Conservation (phyloP, 2,329 filamentous ascomycete species). For the Ophiobolus disseminans region DNA sequence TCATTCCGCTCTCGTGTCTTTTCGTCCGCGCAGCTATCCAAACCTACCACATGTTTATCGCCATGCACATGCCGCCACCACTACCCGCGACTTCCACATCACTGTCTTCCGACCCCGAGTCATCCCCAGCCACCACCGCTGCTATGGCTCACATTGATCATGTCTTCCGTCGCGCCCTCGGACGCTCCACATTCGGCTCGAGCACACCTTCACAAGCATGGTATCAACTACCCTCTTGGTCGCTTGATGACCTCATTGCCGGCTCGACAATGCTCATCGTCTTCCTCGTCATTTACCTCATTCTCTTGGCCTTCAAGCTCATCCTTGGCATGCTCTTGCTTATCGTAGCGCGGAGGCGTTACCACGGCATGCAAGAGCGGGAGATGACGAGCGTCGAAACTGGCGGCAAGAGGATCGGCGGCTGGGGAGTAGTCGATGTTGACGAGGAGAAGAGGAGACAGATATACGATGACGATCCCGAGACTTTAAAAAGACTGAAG, state of each 20-base stretch:
- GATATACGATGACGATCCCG: conserved; percentile 86
- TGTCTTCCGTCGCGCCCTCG: conserved; percentile 77
- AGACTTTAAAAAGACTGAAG: conserved; percentile 67
- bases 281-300: conserved; percentile 82
- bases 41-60: conserved; percentile 97
- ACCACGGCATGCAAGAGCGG: conserved; percentile 77
- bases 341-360: conserved; percentile 78
- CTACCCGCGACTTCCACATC: conserved; percentile 71
- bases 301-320: conserved; percentile 81
- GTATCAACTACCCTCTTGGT: conserved; percentile 55
- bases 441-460: conserved; percentile 84
- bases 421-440: conserved; percentile 85
- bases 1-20: conserved; percentile 90
- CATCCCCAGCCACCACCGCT: conserved; percentile 76
- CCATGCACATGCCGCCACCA: conserved; percentile 81
- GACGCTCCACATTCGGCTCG: conserved; percentile 70
- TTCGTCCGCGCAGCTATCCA: conserved; percentile 95
- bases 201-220: conserved; percentile 42
- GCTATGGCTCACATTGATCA: conserved; percentile 81
- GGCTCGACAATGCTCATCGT: conserved; percentile 83
- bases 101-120: conserved; percentile 63
- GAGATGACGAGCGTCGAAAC: conserved; percentile 67
- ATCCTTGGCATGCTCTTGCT: conserved; percentile 88
- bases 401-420: conserved; percentile 77
- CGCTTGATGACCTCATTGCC: conserved; percentile 76